Conservation (phyloP, 2,329 filamentous ascomycete genomes). For the Cytospora piceicola region DNA sequence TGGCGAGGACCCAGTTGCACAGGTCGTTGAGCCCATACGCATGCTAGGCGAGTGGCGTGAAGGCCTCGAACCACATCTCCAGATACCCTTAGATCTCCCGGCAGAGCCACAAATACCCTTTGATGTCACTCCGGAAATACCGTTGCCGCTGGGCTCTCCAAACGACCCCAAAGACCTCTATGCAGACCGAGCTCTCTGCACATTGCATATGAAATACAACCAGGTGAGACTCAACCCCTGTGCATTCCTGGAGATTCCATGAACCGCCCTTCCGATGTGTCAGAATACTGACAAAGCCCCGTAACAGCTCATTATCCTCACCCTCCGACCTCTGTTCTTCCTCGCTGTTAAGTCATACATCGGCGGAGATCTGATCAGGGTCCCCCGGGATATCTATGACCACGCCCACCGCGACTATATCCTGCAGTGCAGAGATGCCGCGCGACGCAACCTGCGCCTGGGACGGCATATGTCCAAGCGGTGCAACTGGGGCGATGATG, state of each 20-base stretch:
- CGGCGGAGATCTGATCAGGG: slow-evolving; percentile 43
- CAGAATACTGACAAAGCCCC: slow-evolving; percentile 8
- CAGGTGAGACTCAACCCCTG: slow-evolving; percentile 37
- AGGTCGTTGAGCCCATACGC: slow-evolving; percentile 45
- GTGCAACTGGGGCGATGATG: slow-evolving; percentile 33
- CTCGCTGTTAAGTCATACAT: slow-evolving; percentile 52
- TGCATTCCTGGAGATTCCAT: not conserved
- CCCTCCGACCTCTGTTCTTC: slow-evolving; percentile 53
- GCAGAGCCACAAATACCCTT: slow-evolving; percentile 35
- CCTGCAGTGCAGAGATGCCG: slow-evolving; percentile 47
- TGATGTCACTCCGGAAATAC: slow-evolving; percentile 39
- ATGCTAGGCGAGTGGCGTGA: slow-evolving; percentile 45
- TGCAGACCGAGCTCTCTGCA: slow-evolving; percentile 47
- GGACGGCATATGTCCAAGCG: slow-evolving; percentile 40
- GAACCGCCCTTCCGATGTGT: slow-evolving; percentile 16
- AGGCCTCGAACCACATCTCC: slow-evolving; percentile 39
- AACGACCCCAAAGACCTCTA: slow-evolving; percentile 34
- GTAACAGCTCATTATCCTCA: slow-evolving; percentile 51
- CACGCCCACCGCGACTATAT: slow-evolving; percentile 39
- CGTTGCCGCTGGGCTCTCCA: slow-evolving; percentile 40
- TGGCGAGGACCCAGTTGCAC: slow-evolving; percentile 31
- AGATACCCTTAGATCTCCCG: slow-evolving; percentile 40
- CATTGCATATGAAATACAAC: slow-evolving; percentile 55
- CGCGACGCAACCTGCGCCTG: slow-evolving; percentile 50
- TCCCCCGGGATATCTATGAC: slow-evolving; percentile 36